Conservation (phyloP, 768 basidiomycete genomes). For the Multifurca ochricompacta region DNA sequence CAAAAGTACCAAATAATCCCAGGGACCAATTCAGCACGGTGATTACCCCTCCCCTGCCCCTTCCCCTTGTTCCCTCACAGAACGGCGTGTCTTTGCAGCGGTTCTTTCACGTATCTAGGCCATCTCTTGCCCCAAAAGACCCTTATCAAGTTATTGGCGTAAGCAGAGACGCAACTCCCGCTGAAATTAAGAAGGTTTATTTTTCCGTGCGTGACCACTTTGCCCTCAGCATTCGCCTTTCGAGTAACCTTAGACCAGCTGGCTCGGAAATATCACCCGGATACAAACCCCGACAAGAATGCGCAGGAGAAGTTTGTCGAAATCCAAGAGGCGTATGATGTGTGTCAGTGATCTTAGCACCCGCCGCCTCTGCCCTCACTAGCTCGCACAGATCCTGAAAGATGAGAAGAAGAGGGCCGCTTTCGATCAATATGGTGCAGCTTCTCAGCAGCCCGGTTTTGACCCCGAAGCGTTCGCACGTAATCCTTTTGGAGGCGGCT, state of each 20-base stretch:
- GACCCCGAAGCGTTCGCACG: slow-evolving; percentile 73
- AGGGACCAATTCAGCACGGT: slow-evolving; percentile 17
- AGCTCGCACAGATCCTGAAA: slow-evolving; percentile 62
- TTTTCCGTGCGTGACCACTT: slow-evolving; percentile 62
- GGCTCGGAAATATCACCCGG: slow-evolving; percentile 96
- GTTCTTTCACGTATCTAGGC: slow-evolving; percentile 61
- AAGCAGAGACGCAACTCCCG: slow-evolving; percentile 65
- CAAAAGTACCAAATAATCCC: background rate
- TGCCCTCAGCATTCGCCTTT: slow-evolving; percentile 12
- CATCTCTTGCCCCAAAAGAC: slow-evolving; percentile 53
- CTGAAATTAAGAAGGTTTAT: slow-evolving; percentile 96
- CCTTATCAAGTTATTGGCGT: slow-evolving; percentile 93
- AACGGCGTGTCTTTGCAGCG: slow-evolving; percentile 44
- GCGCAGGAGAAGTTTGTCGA: slow-evolving; percentile 93
- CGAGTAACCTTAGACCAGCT: slow-evolving; percentile 48
- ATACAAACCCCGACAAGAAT: slow-evolving; percentile 87
- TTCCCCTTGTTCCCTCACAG: slow-evolving; percentile 2
- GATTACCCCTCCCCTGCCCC: background rate
- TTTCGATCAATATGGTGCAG: slow-evolving; percentile 88
- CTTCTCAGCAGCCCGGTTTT: slow-evolving; percentile 91
- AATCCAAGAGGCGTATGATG: slow-evolving; percentile 96
- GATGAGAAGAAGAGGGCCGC: slow-evolving; percentile 89
- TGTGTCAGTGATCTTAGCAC: slow-evolving; percentile 33
- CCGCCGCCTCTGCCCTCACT: background rate
- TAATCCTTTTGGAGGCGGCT: slow-evolving; percentile 26